Base-by-base conservation (phyloP, 208 protist genomes). In the Crithidia sp. region DNA sequence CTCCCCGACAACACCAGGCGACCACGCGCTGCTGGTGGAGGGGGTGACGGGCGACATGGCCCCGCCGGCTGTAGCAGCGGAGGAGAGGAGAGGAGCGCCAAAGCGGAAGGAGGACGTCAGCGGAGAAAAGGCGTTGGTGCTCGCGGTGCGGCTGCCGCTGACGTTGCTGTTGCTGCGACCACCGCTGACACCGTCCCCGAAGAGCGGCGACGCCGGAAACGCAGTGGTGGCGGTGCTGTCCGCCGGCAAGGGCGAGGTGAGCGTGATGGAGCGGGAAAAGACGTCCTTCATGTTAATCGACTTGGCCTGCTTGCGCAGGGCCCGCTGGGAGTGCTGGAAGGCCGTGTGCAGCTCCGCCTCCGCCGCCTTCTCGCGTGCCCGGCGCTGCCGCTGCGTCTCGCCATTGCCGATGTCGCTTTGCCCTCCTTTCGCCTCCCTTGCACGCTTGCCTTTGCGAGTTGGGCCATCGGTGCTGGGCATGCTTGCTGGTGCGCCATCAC, bases 211-310 rank as follows among this genome's bases (percentile, higher is more conserved):
- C 3, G 52, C 4, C 1, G 64, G 64, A 39, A 69, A 59, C 2
- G 64, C 36, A 0, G 52, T 13, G 17, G 64, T 16, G 17, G 16
- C 59, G 10, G 64, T 52, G 52, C 49, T 57, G 6, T 16, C 64
- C 9, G 49, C 9, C 39, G 28, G 49, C 40, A 59, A 40, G 2
- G 64, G 40, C 6, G 64, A 60, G 17, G 72, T 62, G 5, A 77
- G 64, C 6, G 74, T 56, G 37, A 64, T 7, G 10, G 74, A 61
- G 12, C 61, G 60, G 3, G 74, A 52, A 13, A 96, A 79, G 47
- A 93, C 63, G 37, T 96, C 87, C 44, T 85, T 84, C 70, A 96
- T 86, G 57, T 71, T 91, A 7, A 96, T 52, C 40, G 75, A 73
- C 64, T 79, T 77, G 7, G 83, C 88, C 62, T 93, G 88, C 47